These are phyloP conservation scores for Cucurbitaria berberidis DNA, from an alignment of 2,329 filamentous ascomycete genomes.

Conservation along the genomic window DNA sequence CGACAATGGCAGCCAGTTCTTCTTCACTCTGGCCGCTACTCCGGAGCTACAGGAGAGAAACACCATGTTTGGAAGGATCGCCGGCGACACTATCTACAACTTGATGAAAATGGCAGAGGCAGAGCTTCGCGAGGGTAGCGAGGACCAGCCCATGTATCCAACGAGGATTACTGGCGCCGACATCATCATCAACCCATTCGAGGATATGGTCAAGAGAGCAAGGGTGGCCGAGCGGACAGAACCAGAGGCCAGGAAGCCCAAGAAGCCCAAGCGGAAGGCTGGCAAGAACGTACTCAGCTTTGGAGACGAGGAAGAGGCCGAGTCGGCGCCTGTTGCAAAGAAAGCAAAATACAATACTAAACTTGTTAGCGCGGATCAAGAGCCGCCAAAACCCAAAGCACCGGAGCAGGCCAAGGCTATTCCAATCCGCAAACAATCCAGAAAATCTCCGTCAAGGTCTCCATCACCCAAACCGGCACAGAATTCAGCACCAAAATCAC, in stretches of 20 bases:
- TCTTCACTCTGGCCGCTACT: slow-evolving; percentile 84
- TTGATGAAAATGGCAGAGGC: slow-evolving; percentile 90
- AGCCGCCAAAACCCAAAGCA: slow-evolving; percentile 48
- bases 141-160: slow-evolving; percentile 84
- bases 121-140: slow-evolving; percentile 76
- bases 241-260: slow-evolving; percentile 52
- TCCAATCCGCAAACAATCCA: slow-evolving; percentile 40
- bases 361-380: slow-evolving; percentile 62
- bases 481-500: slow-evolving; percentile 17
- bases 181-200: slow-evolving; percentile 81
- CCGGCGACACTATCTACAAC: slow-evolving; percentile 95
- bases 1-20: slow-evolving; percentile 95
- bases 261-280: slow-evolving; percentile 70
- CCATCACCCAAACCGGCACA: slow-evolving; percentile 28
- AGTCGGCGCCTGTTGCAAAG: slow-evolving; percentile 67
- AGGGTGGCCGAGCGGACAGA: slow-evolving; percentile 60
- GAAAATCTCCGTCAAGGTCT: slow-evolving; percentile 32
- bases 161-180: slow-evolving; percentile 77
- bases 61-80: slow-evolving; percentile 90
- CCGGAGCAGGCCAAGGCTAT: slow-evolving; percentile 37
- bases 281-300: slow-evolving; percentile 82
- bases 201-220: slow-evolving; percentile 76
- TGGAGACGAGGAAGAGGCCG: slow-evolving; percentile 66
- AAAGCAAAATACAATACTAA: slow-evolving; percentile 81
- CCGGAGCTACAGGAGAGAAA: slow-evolving; percentile 88